Conservation (phyloP, 176 grass and related monocot species). For the Raddia distichophylla region DNA sequence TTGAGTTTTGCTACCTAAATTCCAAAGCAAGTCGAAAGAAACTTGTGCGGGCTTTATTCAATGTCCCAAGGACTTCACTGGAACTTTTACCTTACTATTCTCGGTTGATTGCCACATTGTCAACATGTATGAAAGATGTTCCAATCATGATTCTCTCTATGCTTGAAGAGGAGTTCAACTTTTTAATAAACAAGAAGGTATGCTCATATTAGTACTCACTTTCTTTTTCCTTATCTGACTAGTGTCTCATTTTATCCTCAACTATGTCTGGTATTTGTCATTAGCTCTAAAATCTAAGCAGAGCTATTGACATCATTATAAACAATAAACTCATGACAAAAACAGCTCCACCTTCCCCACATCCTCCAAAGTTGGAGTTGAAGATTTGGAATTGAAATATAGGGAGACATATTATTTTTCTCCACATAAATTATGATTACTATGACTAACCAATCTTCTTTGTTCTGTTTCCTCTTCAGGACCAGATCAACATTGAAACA, state of each 20-base stretch:
- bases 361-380: slow-evolving; percentile 14
- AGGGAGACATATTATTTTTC: neutral
- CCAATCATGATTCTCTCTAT: slow-evolving; percentile 81
- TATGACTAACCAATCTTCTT: slow-evolving; percentile 44
- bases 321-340: slow-evolving; percentile 2
- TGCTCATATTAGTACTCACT: slow-evolving; percentile 13
- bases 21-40: slow-evolving; percentile 98
- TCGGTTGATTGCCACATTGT: slow-evolving; percentile 85
- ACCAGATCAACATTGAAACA: slow-evolving; percentile 99
- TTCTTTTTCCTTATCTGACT: slow-evolving; percentile 14
- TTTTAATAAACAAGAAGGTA: slow-evolving; percentile 99
- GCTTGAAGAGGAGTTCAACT: slow-evolving; percentile 99
- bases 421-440: slow-evolving; percentile 15
- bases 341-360: slow-evolving; percentile 1
- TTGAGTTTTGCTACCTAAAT: slow-evolving; percentile 99
- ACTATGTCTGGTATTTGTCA: slow-evolving; percentile 11
- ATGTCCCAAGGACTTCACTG: slow-evolving; percentile 89
- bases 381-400: slow-evolving; percentile 15
- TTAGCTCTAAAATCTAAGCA: slow-evolving; percentile 23
- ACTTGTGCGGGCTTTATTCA: slow-evolving; percentile 80
- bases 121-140: slow-evolving; percentile 95
- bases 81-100: slow-evolving; percentile 98
- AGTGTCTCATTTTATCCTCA: slow-evolving; percentile 18
- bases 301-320: slow-evolving; percentile 2
- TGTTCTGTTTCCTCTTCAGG: slow-evolving; percentile 72